Conservation (phyloP, 1,139 yeast genomes). For the Lodderomyces oxycetoniae region DNA sequence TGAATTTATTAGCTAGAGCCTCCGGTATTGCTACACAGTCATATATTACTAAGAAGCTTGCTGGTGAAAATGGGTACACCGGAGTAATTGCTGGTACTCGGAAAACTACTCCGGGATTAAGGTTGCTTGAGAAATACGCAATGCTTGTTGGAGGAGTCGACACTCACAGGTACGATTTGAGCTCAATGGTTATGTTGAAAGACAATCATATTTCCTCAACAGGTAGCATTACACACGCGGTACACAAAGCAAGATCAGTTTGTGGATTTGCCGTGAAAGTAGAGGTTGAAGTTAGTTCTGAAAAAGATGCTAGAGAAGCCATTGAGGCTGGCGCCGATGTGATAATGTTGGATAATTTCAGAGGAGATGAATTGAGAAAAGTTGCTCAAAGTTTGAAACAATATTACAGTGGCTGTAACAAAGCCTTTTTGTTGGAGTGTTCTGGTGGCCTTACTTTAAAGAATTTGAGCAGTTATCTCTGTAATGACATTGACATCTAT, state of each 20-base stretch:
- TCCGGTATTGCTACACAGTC: slow-evolving; percentile 91
- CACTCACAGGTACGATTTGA: slow-evolving; percentile 84
- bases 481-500: slow-evolving; percentile 81
- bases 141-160: slow-evolving; percentile 96
- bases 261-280: slow-evolving; percentile 89
- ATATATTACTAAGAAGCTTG: slow-evolving; percentile 50
- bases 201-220: slow-evolving; percentile 92
- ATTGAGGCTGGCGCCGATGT: slow-evolving; percentile 94
- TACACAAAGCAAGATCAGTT: slow-evolving; percentile 66
- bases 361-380: slow-evolving; percentile 56
- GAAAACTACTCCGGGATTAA: slow-evolving; percentile 94
- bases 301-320: slow-evolving; percentile 85
- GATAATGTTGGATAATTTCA: slow-evolving; percentile 89
- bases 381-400: slow-evolving; percentile 64
- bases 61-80: slow-evolving; percentile 65
- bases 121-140: slow-evolving; percentile 83
- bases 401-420: slow-evolving; percentile 48
- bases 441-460: slow-evolving; percentile 81
- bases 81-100: slow-evolving; percentile 96
- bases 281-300: slow-evolving; percentile 86
- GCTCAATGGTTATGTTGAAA: slow-evolving; percentile 94
- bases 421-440: slow-evolving; percentile 72
- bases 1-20: slow-evolving; percentile 75
- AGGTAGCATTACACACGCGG: slow-evolving; percentile 86
- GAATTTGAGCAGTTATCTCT: slow-evolving; percentile 61